A percentile compares a stretch with the other conserved stretches of the same genome.
phyloP scores from a whole-genome alignment of 305 asterid species.

The Fraxinus sp. region DNA sequence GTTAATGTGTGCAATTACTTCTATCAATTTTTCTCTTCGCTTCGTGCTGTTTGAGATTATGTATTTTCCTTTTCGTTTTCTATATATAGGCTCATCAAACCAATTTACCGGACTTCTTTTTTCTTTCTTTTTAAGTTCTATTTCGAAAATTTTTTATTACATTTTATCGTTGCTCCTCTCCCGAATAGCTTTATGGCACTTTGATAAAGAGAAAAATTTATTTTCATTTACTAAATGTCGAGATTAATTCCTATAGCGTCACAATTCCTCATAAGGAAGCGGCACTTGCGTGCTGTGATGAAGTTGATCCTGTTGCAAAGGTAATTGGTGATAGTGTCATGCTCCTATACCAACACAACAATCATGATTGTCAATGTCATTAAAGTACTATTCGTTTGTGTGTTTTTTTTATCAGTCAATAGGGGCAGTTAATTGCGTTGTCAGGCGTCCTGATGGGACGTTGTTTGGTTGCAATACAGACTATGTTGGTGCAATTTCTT shows the following conservation, averaged over 20 bases:
- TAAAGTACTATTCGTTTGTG: background rate
- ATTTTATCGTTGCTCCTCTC: background rate
- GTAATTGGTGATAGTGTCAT: constrained; percentile 35
- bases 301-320: constrained; percentile 90
- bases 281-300: constrained; percentile 65
- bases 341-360: constrained; percentile 1
- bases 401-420: constrained; percentile 50
- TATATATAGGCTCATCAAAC: background rate
- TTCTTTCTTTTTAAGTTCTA: background rate
- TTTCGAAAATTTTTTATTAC: background rate
- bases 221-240: background rate
- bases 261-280: constrained; percentile 95
- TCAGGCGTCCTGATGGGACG: constrained; percentile 70
- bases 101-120: background rate
- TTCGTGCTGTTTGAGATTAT: background rate
- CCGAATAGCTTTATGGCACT: background rate
- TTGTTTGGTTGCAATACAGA: constrained; percentile 91
- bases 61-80: background rate
- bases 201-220: background rate
- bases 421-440: constrained; percentile 81
- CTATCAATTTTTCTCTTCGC: background rate
- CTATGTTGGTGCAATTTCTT: constrained; percentile 86
- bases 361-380: background rate
- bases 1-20: background rate
- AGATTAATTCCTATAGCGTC: constrained; percentile 48